Percentiles rank a stretch among this genome's conserved stretches.
phyloP scores from a whole-genome alignment of 495 filamentous ascomycete genomes.

The Xylaria grammica region DNA sequence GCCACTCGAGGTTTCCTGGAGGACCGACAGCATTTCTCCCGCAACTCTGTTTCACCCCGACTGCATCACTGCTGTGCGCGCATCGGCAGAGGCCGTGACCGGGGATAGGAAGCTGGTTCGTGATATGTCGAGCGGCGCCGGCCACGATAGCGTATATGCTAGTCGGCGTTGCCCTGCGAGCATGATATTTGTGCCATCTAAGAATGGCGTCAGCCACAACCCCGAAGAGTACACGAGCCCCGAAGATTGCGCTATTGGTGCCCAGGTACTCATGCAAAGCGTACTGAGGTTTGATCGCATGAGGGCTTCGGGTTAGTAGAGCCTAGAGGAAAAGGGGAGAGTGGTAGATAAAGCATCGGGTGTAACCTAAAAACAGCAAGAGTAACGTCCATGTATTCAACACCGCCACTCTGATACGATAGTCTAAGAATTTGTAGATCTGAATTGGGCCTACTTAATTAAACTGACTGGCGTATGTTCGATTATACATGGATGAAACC shows the following conservation, averaged over 20 bases:
- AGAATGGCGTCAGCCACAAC: constrained; percentile 54
- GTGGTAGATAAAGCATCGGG: background rate
- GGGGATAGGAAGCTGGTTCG: constrained; percentile 37
- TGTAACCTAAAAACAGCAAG: background rate
- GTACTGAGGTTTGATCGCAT: constrained; percentile 42
- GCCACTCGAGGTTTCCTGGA: constrained; percentile 38
- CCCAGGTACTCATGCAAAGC: constrained; percentile 44
- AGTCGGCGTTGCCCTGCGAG: constrained; percentile 49
- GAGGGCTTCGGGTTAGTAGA: constrained; percentile 21
- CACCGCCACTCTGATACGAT: background rate
- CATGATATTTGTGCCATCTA: constrained; percentile 58
- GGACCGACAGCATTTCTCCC: constrained; percentile 49
- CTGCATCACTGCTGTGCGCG: constrained; percentile 70
- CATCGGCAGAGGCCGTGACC: constrained; percentile 61
- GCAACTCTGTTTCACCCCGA: constrained; percentile 72
- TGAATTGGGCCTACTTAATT: background rate
- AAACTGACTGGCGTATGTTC: background rate
- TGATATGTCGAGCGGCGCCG: constrained; percentile 60
- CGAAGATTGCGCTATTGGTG: constrained; percentile 46
- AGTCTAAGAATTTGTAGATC: background rate
- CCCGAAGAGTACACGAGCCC: constrained; percentile 54
- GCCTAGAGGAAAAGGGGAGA: background rate
- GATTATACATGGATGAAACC: background rate
- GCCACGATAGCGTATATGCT: constrained; percentile 62
- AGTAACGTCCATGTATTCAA: background rate